Base-by-base conservation (phyloP, 768 basidiomycete genomes). In the Mycena haematopus region DNA sequence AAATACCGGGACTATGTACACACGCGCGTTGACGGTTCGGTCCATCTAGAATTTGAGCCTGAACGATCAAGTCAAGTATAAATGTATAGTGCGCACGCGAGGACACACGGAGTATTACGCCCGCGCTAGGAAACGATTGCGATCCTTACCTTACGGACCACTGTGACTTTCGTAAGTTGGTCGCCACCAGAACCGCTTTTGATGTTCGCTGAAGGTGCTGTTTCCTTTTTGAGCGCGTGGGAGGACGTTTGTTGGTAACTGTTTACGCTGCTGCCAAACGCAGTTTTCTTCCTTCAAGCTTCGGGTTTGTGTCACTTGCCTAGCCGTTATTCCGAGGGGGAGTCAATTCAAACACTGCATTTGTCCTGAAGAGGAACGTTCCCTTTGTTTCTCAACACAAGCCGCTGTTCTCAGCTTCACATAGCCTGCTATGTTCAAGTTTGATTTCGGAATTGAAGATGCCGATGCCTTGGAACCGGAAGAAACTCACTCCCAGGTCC, bases 371-470 rank as follows among this genome's bases (percentile, higher is more conserved):
- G n/a, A n/a, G n/a, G n/a, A n/a, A n/a, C n/a, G n/a, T n/a, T n/a
- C n/a, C n/a, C n/a, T n/a, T n/a, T n/a, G 9, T 31, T 31, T 31
- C 29, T 5, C 29, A 31, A 31, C 36, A 14, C 19, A 17, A 6
- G 40, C n/a, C 6, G 40, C 3, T 42, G 19, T n/a, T 42, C 6
- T 19, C 40, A n/a, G 40, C 40, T 15, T n/a, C 6, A 38, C 14
- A 19, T 3, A 11, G n/a, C 6, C n/a, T 33, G 21, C 46, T 2
- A 66, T 66, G 65, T 66, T 62, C 57, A 60, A 56, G 15, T 66
- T 66, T 19, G 65, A 59, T 54, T 66, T 66, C 21, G 57, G 46
- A 2, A 57, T 66, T 27, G 61, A 66, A 17, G 58, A 66, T 9
- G 58, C 59, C 6, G 42, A 19, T 19, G 22, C 5, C 2, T 14